These are phyloP conservation scores for Trichomonascaceae sp. DNA, from an alignment of 1,139 yeast genomes.

Conservation along the genomic window DNA sequence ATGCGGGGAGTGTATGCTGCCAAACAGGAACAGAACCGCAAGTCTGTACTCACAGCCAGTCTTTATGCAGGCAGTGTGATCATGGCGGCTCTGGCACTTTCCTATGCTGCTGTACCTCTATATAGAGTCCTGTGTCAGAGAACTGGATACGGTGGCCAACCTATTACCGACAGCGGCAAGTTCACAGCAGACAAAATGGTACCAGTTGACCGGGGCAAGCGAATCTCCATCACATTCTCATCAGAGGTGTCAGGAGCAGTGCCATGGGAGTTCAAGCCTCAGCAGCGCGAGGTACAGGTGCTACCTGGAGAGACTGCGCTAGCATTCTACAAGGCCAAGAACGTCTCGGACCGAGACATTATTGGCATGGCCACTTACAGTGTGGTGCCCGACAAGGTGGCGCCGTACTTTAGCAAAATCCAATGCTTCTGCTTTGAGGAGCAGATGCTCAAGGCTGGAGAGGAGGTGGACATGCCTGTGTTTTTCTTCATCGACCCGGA, in stretches of 20 bases:
- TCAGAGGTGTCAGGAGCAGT: slow-evolving; percentile 83
- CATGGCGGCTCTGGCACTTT: slow-evolving; percentile 59
- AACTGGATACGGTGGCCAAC: slow-evolving; percentile 94
- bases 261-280: slow-evolving; percentile 95
- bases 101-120: slow-evolving; percentile 87
- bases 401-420: slow-evolving; percentile 90
- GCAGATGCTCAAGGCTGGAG: slow-evolving; percentile 86
- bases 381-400: slow-evolving; percentile 92
- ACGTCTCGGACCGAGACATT: slow-evolving; percentile 73
- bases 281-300: slow-evolving; percentile 84
- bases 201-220: slow-evolving; percentile 77
- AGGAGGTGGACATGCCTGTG: slow-evolving; percentile 98
- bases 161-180: slow-evolving; percentile 68
- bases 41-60: slow-evolving; percentile 38
- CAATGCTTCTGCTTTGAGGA: slow-evolving; percentile 98
- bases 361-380: slow-evolving; percentile 98
- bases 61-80: slow-evolving; percentile 64
- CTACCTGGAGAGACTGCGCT: slow-evolving; percentile 97
- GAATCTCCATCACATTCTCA: slow-evolving; percentile 74
- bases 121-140: slow-evolving; percentile 87
- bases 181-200: slow-evolving; percentile 80
- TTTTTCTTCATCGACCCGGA: slow-evolving; percentile 98
- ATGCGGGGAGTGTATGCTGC: slow-evolving; percentile 21
- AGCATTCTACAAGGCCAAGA: slow-evolving; percentile 90
- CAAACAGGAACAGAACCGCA: slow-evolving; percentile 22